These are phyloP conservation scores for Kappamyces sp. DNA, from an alignment of 192 early-diverging fungal species.

Conservation along the genomic window DNA sequence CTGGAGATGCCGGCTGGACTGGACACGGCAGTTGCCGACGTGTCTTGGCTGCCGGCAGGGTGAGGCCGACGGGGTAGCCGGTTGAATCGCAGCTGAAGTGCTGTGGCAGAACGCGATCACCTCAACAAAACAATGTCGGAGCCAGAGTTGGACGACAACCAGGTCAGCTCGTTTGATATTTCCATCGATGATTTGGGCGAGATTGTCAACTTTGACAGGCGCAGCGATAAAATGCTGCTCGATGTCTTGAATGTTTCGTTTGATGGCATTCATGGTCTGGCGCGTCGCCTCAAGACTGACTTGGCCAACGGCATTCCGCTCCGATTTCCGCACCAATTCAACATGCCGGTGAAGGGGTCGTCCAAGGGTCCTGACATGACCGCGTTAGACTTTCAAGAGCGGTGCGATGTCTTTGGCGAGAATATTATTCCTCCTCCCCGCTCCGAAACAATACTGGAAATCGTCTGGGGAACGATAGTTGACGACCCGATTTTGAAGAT, in stretches of 20 bases:
- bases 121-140: too few species aligned
- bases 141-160: too few species aligned
- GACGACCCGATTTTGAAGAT: constrained; percentile 59
- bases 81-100: too few species aligned
- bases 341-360: constrained; percentile 1
- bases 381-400: constrained; percentile 31
- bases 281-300: constrained; percentile 32
- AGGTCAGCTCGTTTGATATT: too few species aligned
- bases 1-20: too few species aligned
- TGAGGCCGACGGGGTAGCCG: too few species aligned
- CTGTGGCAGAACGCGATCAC: too few species aligned
- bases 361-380: constrained; percentile 27
- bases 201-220: constrained; percentile 46
- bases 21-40: too few species aligned
- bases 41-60: too few species aligned
- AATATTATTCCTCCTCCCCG: constrained; percentile 54
- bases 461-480: constrained; percentile 47
- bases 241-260: constrained; percentile 32
- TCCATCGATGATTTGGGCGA: constrained; percentile 33
- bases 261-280: constrained; percentile 51
- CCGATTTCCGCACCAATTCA: neutral
- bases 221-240: constrained; percentile 28
- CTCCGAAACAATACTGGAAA: constrained; percentile 46
- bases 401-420: constrained; percentile 34
- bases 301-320: constrained; percentile 37